These are phyloP conservation scores for Ceratocystis lukuohia DNA, from an alignment of 2,329 filamentous ascomycete species.

Conservation along the genomic window DNA sequence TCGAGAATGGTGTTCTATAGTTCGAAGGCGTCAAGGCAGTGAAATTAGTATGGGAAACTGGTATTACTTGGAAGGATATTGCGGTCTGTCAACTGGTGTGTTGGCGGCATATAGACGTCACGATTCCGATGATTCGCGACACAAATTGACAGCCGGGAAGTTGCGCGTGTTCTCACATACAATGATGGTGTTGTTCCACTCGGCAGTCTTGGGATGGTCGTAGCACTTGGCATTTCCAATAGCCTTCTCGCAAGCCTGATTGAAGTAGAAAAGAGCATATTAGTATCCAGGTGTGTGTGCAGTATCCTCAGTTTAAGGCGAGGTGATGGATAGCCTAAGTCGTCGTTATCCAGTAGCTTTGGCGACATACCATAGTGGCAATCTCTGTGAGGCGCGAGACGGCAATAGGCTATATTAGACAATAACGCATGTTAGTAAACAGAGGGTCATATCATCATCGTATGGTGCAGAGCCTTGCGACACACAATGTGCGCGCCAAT, in stretches of 20 bases:
- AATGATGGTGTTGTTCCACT: slow-evolving; percentile 90
- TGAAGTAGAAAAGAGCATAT: background rate
- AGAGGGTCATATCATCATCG: background rate
- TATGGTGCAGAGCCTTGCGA: background rate
- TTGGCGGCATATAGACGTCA: background rate
- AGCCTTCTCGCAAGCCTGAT: slow-evolving; percentile 67
- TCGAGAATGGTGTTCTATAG: slow-evolving; percentile 61
- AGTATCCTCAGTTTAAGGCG: no score
- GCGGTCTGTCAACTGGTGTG: background rate
- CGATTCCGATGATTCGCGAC: background rate
- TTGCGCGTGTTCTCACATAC: slow-evolving; percentile 38
- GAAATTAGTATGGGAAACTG: background rate
- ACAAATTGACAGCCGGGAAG: background rate
- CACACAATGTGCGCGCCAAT: background rate
- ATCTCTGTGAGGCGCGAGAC: slow-evolving; percentile 72
- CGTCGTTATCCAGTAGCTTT: slow-evolving; percentile 7
- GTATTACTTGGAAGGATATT: background rate
- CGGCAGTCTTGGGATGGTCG: slow-evolving; percentile 69
- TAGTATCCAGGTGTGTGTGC: background rate
- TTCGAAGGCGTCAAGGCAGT: no score
- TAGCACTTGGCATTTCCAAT: slow-evolving; percentile 66
- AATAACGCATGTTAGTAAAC: slow-evolving; percentile 9
- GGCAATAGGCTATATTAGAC: slow-evolving; percentile 53
- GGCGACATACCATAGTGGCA: slow-evolving; percentile 56
- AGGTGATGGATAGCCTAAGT: background rate